Base-by-base conservation (phyloP, 129 eudicot species). In the Lonicera japonica region DNA sequence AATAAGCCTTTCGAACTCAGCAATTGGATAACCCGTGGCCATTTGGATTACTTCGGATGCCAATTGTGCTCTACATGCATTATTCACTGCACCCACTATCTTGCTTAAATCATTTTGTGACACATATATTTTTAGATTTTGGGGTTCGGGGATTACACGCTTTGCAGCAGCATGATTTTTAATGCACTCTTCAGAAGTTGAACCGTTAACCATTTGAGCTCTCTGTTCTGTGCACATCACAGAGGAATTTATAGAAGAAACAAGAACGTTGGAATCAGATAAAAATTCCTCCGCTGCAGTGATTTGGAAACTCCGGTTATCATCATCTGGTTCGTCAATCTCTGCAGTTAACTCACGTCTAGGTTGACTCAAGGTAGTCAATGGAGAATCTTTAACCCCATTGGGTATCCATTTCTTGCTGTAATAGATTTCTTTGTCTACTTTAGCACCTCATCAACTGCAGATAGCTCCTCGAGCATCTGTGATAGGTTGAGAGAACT, bases 1-100 rank as follows among this genome's bases (percentile, higher is more conserved):
- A 5, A 75, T 7, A 25, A 75, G 21, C 25, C 53, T 62, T 50
- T 75, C 80, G 50, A 75, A 75, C 62, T 69, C 80, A 16, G 75
- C 80, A 57, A 69, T 29, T 38, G 80, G 71, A 64, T 9, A 57
- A 41, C 75, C 80, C 8, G 67, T 63, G 23, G 65, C 66, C 50
- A 24, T 36, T 25, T 69, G 65, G 29, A 69, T 56, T 25, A 62
- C 64, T 60, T 75, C 75, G 58, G 75, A 75, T 14, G 67, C 75
- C 25, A 75, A 17, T 40, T 64, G 80, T 63, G 63, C 66, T 51
- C 71, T 69, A 60, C 69, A 43, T 25, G 80, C 60, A 22, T 65
- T 66, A 38, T 56, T 22, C 43, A 75, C 73, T 16, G 70, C 75
- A 22, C 54, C 58, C 1, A 25, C 56, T 21, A 70, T 23, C 41